These are phyloP conservation scores for Bryum argenteum DNA, from an alignment of 225 moss, liverwort and hornwort species.

Conservation along the genomic window DNA sequence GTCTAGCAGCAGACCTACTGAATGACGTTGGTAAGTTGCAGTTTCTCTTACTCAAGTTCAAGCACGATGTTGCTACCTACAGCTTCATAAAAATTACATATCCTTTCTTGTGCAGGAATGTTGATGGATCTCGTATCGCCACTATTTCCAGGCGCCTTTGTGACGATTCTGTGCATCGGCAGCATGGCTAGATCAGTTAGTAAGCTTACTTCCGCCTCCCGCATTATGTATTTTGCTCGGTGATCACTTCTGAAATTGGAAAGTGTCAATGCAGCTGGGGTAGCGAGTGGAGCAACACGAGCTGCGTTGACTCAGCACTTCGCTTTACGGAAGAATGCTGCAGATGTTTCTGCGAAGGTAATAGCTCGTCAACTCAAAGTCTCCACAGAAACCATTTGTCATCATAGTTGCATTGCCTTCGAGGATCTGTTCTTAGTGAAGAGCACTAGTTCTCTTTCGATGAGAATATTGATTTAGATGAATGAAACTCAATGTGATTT, in stretches of 20 bases:
- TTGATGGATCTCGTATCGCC: conserved; percentile 98
- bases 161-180: conserved; percentile 86
- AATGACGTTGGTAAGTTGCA: conserved; percentile 81
- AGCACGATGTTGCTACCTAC: conserved; percentile 9
- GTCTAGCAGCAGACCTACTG: conserved; percentile 89
- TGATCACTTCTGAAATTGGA: conserved; percentile 28
- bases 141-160: conserved; percentile 89
- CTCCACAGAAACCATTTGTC: conserved; percentile 13
- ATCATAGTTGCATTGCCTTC: conserved; percentile 14
- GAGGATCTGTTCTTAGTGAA: neutral
- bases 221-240: conserved; percentile 25
- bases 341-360: conserved; percentile 98
- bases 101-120: conserved; percentile 70
- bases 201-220: conserved; percentile 50
- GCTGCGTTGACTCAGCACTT: conserved; percentile 99
- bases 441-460: neutral
- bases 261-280: conserved; percentile 77
- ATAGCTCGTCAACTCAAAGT: conserved; percentile 18
- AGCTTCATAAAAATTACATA: neutral
- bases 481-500: conserved; percentile 16
- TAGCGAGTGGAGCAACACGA: conserved; percentile 98
- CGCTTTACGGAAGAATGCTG: conserved; percentile 88
- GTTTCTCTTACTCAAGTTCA: conserved; percentile 8
- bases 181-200: conserved; percentile 98
- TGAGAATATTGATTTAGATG: neutral